phyloP scores from a whole-genome alignment of 352 stramenopile genomes.

The Thalassiosira ordinaria region DNA sequence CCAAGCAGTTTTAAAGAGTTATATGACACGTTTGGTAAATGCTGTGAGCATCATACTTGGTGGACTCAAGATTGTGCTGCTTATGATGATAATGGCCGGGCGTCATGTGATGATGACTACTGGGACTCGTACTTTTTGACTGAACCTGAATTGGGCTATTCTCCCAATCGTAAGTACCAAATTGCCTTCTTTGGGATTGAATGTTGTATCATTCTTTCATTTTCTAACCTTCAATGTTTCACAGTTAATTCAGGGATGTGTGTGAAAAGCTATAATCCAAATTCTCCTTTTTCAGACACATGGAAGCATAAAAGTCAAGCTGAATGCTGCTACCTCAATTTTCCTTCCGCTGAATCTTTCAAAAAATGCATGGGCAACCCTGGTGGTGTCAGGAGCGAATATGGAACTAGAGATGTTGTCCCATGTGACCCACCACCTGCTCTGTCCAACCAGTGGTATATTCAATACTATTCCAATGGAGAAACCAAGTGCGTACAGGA shows the following conservation, averaged over 20 bases:
- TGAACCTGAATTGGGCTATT: not conserved
- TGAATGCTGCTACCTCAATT: not conserved
- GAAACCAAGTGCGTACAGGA: not conserved
- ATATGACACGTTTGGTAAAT: not conserved
- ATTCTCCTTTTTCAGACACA: not conserved
- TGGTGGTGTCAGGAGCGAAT: not conserved
- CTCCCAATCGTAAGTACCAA: not conserved
- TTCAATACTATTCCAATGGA: not conserved
- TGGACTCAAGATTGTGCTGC: not conserved
- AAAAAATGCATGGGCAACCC: not conserved
- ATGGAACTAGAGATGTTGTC: not conserved
- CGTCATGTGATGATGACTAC: not conserved
- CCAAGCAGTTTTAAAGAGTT: not conserved
- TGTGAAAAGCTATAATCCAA: not conserved
- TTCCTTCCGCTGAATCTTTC: not conserved
- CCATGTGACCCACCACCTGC: not conserved
- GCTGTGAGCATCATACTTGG: not conserved
- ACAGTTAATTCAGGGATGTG: not conserved
- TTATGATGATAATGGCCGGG: not conserved
- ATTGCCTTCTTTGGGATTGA: not conserved
- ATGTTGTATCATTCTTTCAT: not conserved
- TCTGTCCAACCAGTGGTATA: not conserved
- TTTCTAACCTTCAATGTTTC: not conserved
- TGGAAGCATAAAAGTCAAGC: not conserved
- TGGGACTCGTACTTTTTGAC: not conserved